Evolutionary conservation across 805 yeast species (phyloP).

Genomic region (Phaffomyces thermotolerans): DNA sequence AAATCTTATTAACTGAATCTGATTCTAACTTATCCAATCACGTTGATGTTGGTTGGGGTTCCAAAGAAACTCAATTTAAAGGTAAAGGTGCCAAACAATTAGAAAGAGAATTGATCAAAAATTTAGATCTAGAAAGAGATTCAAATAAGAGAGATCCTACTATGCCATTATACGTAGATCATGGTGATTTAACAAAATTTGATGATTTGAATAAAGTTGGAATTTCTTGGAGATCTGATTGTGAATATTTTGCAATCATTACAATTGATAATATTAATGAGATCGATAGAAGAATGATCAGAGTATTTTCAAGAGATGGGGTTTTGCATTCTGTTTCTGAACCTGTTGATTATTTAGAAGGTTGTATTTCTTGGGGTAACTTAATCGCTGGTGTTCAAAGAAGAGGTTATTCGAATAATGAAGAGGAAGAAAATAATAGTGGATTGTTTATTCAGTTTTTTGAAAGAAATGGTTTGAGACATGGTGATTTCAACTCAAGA

Average conservation of each 20-base stretch:
- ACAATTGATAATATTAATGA: constrained; percentile 39
- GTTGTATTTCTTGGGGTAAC: constrained; percentile 79
- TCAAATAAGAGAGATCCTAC: constrained; percentile 83
- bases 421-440: constrained; percentile 35
- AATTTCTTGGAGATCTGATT: constrained; percentile 94
- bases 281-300: constrained; percentile 59
- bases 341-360: constrained; percentile 79
- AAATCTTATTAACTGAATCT: constrained; percentile 37
- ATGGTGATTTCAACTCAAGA: constrained; percentile 74
- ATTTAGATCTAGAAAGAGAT: constrained; percentile 59
- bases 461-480: constrained; percentile 89
- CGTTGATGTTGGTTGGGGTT: constrained; percentile 98
- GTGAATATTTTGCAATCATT: constrained; percentile 70
- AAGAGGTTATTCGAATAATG: constrained; percentile 22
- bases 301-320: constrained; percentile 81
- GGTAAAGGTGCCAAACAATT: constrained; percentile 85
- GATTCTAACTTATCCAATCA: constrained; percentile 72
- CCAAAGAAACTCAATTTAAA: constrained; percentile 89
- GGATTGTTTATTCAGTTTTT: constrained; percentile 60
- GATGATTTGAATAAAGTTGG: constrained; percentile 39
- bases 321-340: constrained; percentile 75
- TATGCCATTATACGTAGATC: constrained; percentile 62
- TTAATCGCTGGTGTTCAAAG: constrained; percentile 78
- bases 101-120: constrained; percentile 51
- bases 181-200: constrained; percentile 50